Base-by-base conservation (phyloP, 495 filamentous ascomycete genomes). In the Penicillium lividum region DNA sequence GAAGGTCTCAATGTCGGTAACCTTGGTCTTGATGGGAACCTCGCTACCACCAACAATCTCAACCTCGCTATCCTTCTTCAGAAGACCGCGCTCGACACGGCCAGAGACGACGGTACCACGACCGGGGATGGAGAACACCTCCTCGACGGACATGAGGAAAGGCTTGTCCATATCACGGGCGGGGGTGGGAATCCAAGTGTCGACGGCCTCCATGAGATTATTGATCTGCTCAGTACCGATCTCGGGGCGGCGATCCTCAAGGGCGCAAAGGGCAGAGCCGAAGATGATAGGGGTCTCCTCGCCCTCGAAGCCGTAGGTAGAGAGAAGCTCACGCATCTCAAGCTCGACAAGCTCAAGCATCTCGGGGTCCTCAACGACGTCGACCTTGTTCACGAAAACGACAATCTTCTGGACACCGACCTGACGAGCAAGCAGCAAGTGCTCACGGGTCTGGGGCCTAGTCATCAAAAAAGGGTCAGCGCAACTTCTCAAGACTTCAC, bases 301-400 rank as follows among this genome's bases (percentile, higher is more conserved):
- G 65, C 95, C 94, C 74, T 98, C 95, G 77, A 98, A 98, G 47
- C 92, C 92, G 74, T 98, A 98, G 61, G 83, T 85, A 58, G 69
- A 84, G 56, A 98, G 87, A 33, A 98, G 88, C 77, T 98, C 94
- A 68, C 94, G 90, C 94, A 98, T 98, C 80, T 98, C 94, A 86
- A 98, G 93, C 84, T 98, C 94, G 69, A 98, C 94, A 53, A 98
- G 89, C 80, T 98, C 94, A 85, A 98, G 87, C 94, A 98, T 98
- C 77, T 98, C 94, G 47, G 89, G 87, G 80, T 98, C 94, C 61
- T 98, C 92, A 31, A 98, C 81, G 54, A 91, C 89, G 73, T 98
- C 94, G 73, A 98, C 84, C 84, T 98, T 98, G 87, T 98, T 98
- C 68, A 98, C 95, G 77, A 98, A 98, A 61, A 98, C 94, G 62